Evolutionary conservation across 192 early-diverging fungal genomes (phyloP), one percentile per base, ranked within the genome.

Genomic region (Backusella westeae): DNA sequence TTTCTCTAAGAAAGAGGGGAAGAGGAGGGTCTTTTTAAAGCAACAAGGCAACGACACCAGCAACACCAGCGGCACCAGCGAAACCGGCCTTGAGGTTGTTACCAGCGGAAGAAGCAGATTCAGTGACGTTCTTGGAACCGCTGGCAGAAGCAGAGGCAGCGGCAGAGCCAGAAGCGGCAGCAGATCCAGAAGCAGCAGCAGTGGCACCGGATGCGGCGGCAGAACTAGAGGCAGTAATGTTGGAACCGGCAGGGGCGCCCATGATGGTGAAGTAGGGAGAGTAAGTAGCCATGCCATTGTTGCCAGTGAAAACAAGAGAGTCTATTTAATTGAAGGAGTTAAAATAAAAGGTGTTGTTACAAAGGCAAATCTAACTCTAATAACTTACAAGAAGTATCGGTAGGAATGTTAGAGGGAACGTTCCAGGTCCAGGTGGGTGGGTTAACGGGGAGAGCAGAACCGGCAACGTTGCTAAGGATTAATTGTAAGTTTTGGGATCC

Each of bases 181-280:
- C 6, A 65, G 69, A 35, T 44, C 52, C 68, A 71, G 49, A 34
- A 34, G 26, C 6, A 34, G 67, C 35, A 46, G 67, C 44, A 9
- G n/a, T 12, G 21, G 23, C 4, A 34, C 49, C 44, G 12, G 59
- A 21, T 23, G 19, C 26, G 38, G 35, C 52, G 34, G 72, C n/a
- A 39, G 53, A 7, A 32, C 52, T 59, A 36, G 29, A 26, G 53
- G 15, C 23, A 21, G 52, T 59, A 1, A 5, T 8, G 9, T 32
- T 63, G 34, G 49, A 23, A 67, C 56, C 73, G 42, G 56, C 59
- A 21, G 69, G 17, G 15, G 39, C 69, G 15, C 69, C 76, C 0
- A 77, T 32, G 39, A 77, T 77, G 52, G 69, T 71, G 56, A 77
- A 77, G 35, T 77, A 72, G 56, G 76, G 36, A 39, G 76, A 77